Evolutionary conservation across 768 basidiomycete genomes (phyloP).

Genomic region (Rossbeevera mucosa): DNA sequence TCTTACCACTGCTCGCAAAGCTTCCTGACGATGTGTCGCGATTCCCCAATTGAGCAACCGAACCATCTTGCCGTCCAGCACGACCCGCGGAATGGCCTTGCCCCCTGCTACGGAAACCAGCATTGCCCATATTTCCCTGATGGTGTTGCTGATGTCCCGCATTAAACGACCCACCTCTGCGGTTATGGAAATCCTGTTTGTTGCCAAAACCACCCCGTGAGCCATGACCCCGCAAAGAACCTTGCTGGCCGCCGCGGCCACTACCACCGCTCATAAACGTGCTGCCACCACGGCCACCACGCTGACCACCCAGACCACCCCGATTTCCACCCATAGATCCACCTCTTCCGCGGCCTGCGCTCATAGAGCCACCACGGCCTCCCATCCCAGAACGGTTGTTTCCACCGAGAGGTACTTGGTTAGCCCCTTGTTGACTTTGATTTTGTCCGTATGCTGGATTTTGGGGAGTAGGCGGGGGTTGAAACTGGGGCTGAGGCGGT

Average conservation of each 20-base stretch:
- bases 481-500: constrained; percentile 62
- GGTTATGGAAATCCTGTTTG: constrained; percentile 58
- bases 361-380: constrained; percentile 38
- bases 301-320: constrained; percentile 42
- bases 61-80: constrained; percentile 37
- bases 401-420: constrained; percentile 38
- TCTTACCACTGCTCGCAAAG: constrained; percentile 59
- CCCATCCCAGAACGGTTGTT: constrained; percentile 44
- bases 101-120: constrained; percentile 56
- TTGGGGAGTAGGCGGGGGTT: constrained; percentile 28
- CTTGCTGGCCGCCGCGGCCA: constrained; percentile 44
- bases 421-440: constrained; percentile 41
- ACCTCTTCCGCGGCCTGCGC: constrained; percentile 40
- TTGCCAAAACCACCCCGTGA: constrained; percentile 64
- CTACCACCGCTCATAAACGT: constrained; percentile 33
- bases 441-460: constrained; percentile 29
- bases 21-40: constrained; percentile 49
- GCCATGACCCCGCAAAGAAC: constrained; percentile 55
- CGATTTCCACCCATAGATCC: constrained; percentile 43
- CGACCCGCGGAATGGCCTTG: constrained; percentile 46
- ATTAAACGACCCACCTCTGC: constrained; percentile 62
- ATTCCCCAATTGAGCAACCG: constrained; percentile 34
- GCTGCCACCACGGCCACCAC: constrained; percentile 38
- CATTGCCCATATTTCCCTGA: constrained; percentile 36
- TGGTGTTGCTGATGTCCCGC: constrained; percentile 38